Conservation (phyloP, 768 basidiomycete genomes). For the Mycena filopes region DNA sequence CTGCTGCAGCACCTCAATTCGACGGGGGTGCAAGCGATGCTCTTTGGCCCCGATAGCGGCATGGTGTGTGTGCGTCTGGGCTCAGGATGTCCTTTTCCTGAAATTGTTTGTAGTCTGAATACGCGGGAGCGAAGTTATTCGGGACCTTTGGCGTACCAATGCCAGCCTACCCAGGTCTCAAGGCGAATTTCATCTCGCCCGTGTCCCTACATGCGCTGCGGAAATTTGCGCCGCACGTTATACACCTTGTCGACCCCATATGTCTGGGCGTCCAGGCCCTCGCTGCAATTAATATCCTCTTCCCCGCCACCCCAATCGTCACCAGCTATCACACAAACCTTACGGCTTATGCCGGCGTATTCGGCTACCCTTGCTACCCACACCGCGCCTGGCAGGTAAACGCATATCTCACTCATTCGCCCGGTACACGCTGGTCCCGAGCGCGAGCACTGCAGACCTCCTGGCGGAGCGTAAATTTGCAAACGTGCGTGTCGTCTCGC, state of each 20-base stretch:
- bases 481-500: not conserved
- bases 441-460: not conserved
- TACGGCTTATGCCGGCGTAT: slow-evolving; percentile 30
- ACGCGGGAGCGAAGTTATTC: not conserved
- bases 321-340: slow-evolving; percentile 33
- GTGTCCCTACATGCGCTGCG: slow-evolving; percentile 19
- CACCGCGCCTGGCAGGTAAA: slow-evolving; percentile 5
- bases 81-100: no score
- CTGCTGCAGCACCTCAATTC: slow-evolving; percentile 53
- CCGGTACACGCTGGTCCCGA: slow-evolving; percentile 10
- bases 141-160: not conserved
- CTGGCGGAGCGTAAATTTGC: not conserved
- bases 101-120: no score
- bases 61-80: slow-evolving; percentile 1
- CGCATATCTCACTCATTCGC: slow-evolving; percentile 7
- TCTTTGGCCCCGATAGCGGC: slow-evolving; percentile 49
- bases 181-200: slow-evolving; percentile 31
- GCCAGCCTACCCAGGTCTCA: slow-evolving; percentile 22
- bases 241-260: slow-evolving; percentile 51
- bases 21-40: slow-evolving; percentile 53
- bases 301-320: slow-evolving; percentile 11
- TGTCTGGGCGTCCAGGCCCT: slow-evolving; percentile 27
- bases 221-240: slow-evolving; percentile 47
- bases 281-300: slow-evolving; percentile 49
- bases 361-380: slow-evolving; percentile 27